Conservation (phyloP, 495 filamentous ascomycete genomes). For the Daldinia grandis region DNA sequence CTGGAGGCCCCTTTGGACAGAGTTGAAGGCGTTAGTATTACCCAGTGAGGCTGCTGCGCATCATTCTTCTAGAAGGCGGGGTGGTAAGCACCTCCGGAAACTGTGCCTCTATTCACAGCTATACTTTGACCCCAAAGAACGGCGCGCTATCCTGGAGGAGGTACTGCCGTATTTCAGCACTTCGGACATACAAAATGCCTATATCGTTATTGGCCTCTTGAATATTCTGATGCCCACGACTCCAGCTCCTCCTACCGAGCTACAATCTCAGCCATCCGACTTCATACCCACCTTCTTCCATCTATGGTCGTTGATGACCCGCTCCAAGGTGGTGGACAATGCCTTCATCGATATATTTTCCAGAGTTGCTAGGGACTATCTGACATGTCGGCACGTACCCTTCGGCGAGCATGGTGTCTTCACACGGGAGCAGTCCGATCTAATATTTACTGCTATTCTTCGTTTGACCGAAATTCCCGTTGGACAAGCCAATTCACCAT, state of each 20-base stretch:
- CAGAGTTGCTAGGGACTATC: conserved; percentile 81
- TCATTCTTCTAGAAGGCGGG: conserved; percentile 53
- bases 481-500: conserved; percentile 92
- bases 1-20: conserved; percentile 91
- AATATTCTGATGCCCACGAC: conserved; percentile 88
- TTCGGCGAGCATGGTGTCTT: conserved; percentile 92
- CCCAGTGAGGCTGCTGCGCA: conserved; percentile 75
- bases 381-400: conserved; percentile 75
- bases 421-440: conserved; percentile 87
- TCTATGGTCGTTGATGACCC: conserved; percentile 90
- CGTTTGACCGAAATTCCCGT: conserved; percentile 95
- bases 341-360: conserved; percentile 90
- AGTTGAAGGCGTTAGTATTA: conserved; percentile 87
- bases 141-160: conserved; percentile 90
- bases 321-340: conserved; percentile 87
- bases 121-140: conserved; percentile 89
- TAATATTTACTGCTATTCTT: conserved; percentile 92
- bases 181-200: conserved; percentile 87
- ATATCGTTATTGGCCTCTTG: conserved; percentile 83
- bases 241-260: conserved; percentile 74
- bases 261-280: conserved; percentile 78
- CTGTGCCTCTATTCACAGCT: conserved; percentile 87
- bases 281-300: conserved; percentile 94
- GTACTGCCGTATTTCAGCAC: conserved; percentile 95
- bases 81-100: conserved; percentile 72